Base-by-base conservation (phyloP, 2,329 filamentous ascomycete genomes). In the Fusarium nygamai region DNA sequence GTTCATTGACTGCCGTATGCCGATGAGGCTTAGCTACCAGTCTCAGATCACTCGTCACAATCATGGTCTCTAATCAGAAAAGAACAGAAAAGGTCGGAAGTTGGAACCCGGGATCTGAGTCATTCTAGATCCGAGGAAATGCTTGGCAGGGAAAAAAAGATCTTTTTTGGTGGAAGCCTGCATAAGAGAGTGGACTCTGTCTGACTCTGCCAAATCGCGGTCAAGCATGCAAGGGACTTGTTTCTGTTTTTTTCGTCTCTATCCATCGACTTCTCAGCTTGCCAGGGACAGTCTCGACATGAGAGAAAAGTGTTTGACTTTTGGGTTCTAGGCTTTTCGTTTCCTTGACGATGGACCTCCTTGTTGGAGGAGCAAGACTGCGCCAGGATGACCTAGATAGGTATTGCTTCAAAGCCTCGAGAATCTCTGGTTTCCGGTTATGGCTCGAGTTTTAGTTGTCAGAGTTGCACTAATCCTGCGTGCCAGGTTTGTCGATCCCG, bases 381-480 rank as follows among this genome's bases (percentile, higher is more conserved):
- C 51, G 20, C 20, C 20, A 54, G 34, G 51, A 39, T n/a, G 50
- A 22, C 24, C 36, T 36, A 56, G 47, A n/a, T 29, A 56, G 47
- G 20, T 29, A 62, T 62, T 43, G 50, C 33, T 39, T 48, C 50
- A 56, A 51, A 51, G 31, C 47, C 43, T 56, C 64, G 64, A 61
- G 61, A 64, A 63, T 64, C 38, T 51, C 31, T 39, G 50, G 20
- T 27, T 43, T 44, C 64, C 57, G 61, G 57, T 39, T 33, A 33
- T 31, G 56, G 61, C 58, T 43, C 50, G 60, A 69, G 62, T 67
- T 53, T 59, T 51, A 65, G 43, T 58, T 57, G 61, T 67, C 69
- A 73, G 69, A 54, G 72, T 75, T 48, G 43, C 75, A 74, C 75
- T 57, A 60, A 61, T 39, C 60, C 47, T 64, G 41, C 31, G 47